Evolutionary conservation across 2,329 filamentous ascomycete species (phyloP).

Genomic region (Claviceps fusiformis): DNA sequence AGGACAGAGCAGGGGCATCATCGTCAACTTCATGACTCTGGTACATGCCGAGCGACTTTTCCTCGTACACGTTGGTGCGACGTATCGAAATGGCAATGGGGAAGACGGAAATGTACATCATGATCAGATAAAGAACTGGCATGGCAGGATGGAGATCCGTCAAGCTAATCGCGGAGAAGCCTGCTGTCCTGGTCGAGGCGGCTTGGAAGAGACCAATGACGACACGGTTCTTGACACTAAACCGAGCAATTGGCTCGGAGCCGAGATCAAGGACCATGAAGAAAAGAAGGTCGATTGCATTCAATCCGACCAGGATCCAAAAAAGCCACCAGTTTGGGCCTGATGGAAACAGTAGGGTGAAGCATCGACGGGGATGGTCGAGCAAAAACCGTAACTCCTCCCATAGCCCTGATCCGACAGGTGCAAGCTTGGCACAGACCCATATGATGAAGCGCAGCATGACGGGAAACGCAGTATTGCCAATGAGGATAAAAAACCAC

Average conservation of each 20-base stretch:
- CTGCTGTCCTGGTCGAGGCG: constrained; percentile 76
- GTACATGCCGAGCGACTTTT: constrained; percentile 70
- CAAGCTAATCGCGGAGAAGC: constrained; percentile 72
- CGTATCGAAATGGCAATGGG: constrained; percentile 93
- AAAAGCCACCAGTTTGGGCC: constrained; percentile 95
- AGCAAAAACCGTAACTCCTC: constrained; percentile 85
- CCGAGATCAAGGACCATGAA: constrained; percentile 87
- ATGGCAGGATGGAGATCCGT: constrained; percentile 73
- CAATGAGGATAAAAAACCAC: constrained; percentile 80
- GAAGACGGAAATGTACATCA: constrained; percentile 99
- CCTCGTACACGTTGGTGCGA: constrained; percentile 91
- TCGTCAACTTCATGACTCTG: constrained; percentile 32
- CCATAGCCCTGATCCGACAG: constrained; percentile 56
- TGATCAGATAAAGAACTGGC: constrained; percentile 87
- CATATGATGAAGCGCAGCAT: constrained; percentile 93
- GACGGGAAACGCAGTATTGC: constrained; percentile 89
- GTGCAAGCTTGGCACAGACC: constrained; percentile 54
- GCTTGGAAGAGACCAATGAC: constrained; percentile 86
- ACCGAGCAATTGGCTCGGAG: constrained; percentile 48
- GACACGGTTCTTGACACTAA: constrained; percentile 63
- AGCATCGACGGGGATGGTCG: constrained; percentile 90
- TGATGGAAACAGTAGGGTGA: constrained; percentile 84
- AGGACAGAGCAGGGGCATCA: constrained; percentile 54
- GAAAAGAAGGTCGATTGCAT: constrained; percentile 73
- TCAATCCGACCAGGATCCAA: constrained; percentile 67